Conservation (phyloP, 2,329 filamentous ascomycete species). For the Tolypocladium pustulatum region DNA sequence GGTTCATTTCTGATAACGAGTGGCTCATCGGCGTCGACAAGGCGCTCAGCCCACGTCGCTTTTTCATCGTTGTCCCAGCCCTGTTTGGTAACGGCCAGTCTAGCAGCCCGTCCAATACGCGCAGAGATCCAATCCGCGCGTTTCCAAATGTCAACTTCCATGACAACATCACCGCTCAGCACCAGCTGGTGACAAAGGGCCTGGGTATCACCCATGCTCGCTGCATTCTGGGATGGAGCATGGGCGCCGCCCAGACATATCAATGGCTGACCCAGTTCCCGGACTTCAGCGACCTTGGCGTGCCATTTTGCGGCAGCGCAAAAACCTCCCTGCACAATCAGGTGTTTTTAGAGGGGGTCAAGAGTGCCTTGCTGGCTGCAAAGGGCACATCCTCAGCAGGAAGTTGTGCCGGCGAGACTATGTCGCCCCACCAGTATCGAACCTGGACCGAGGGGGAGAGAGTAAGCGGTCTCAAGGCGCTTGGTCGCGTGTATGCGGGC, state of each 20-base stretch:
- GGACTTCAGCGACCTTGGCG: conserved; percentile 31
- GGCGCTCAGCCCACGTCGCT: conserved; percentile 46
- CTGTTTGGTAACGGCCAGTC: conserved; percentile 44
- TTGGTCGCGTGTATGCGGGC: conserved; percentile 66
- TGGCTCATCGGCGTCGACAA: conserved; percentile 62
- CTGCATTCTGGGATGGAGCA: conserved; percentile 43
- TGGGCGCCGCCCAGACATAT: conserved; percentile 44
- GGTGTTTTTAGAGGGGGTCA: conserved; percentile 44
- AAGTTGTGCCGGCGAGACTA: conserved; percentile 18
- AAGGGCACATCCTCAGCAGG: conserved; percentile 40
- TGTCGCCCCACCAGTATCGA: conserved; percentile 6
- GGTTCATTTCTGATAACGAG: conserved; percentile 57
- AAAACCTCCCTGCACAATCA: conserved; percentile 40
- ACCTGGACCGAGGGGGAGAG: conserved; percentile 30
- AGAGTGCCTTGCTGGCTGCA: conserved; percentile 30
- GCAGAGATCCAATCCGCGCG: conserved; percentile 7
- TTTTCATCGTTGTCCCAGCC: conserved; percentile 39
- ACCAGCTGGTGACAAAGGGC: conserved; percentile 27
- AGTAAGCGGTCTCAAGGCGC: conserved; percentile 47
- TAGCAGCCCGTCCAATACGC: conserved; percentile 38
- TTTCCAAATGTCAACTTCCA: conserved; percentile 36
- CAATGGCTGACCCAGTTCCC: conserved; percentile 40
- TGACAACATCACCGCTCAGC: conserved; percentile 42
- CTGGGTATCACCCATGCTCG: conserved; percentile 32
- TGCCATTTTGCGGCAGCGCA: conserved; percentile 40